These are phyloP conservation scores for Colletotrichum melonis DNA, from an alignment of 2,329 filamentous ascomycete species.

Conservation along the genomic window DNA sequence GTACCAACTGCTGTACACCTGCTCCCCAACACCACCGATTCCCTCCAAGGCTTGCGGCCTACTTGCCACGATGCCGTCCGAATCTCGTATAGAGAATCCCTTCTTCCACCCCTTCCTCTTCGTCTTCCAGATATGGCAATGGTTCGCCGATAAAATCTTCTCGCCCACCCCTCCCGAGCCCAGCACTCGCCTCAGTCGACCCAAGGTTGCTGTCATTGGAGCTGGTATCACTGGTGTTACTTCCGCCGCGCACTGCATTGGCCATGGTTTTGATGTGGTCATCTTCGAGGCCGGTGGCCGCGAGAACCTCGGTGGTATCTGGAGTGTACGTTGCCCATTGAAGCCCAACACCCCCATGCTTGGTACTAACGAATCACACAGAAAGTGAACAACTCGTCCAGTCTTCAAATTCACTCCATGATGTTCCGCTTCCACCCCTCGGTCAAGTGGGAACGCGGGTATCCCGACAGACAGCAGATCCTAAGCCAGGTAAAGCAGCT, in stretches of 20 bases:
- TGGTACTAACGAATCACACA: slow-evolving; percentile 45
- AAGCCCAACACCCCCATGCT: not conserved
- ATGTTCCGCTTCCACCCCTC: slow-evolving; percentile 93
- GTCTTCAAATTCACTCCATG: slow-evolving; percentile 84
- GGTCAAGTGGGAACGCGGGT: slow-evolving; percentile 79
- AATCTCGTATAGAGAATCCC: slow-evolving; percentile 50
- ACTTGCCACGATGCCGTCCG: slow-evolving; percentile 45
- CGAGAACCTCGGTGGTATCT: slow-evolving; percentile 80
- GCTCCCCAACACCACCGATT: not conserved
- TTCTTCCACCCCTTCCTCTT: slow-evolving; percentile 68
- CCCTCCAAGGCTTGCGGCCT: slow-evolving; percentile 3
- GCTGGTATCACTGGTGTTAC: slow-evolving; percentile 81
- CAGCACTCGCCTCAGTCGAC: slow-evolving; percentile 65
- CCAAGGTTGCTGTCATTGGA: slow-evolving; percentile 76
- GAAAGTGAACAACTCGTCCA: slow-evolving; percentile 84
- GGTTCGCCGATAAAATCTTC: slow-evolving; percentile 71
- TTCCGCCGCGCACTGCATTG: slow-evolving; percentile 83
- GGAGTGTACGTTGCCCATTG: slow-evolving; percentile 68
- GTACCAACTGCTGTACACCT: not conserved
- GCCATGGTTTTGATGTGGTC: slow-evolving; percentile 85
- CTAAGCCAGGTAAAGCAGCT: slow-evolving; percentile 76
- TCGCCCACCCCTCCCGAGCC: slow-evolving; percentile 76
- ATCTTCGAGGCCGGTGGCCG: slow-evolving; percentile 80
- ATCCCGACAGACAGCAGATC: slow-evolving; percentile 82
- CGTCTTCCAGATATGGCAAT: slow-evolving; percentile 74